These are phyloP conservation scores for Cladosporium sp. DNA, from an alignment of 2,329 filamentous ascomycete species.

Conservation along the genomic window DNA sequence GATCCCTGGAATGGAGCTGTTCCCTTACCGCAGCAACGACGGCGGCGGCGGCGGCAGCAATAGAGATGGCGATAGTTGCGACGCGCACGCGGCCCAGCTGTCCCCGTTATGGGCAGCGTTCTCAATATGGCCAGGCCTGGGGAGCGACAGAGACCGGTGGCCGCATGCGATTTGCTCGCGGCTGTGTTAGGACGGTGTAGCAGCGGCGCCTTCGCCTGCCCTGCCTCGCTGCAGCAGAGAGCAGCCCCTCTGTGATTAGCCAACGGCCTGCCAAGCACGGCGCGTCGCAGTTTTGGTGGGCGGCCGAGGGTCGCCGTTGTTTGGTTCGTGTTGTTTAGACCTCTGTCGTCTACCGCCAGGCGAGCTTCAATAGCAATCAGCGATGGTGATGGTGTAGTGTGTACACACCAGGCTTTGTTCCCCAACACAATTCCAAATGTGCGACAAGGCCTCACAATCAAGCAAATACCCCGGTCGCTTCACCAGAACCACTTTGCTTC, in stretches of 20 bases:
- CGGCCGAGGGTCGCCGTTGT: background rate
- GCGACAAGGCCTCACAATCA: background rate
- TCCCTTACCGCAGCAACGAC: slow-evolving; percentile 6
- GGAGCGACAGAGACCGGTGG: background rate
- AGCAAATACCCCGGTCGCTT: background rate
- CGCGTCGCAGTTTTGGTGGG: background rate
- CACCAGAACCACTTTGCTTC: background rate
- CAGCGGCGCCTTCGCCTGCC: background rate
- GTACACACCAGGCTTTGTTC: background rate
- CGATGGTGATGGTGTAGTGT: background rate
- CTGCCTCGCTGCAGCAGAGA: background rate
- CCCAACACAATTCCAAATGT: background rate
- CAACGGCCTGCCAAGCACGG: background rate
- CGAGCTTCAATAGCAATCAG: background rate
- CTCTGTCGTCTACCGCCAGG: background rate
- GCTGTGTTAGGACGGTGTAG: slow-evolving; percentile 12
- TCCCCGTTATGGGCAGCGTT: slow-evolving; percentile 9
- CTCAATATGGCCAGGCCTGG: slow-evolving; percentile 5
- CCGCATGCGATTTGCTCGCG: slow-evolving; percentile 8
- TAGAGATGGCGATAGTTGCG: background rate
- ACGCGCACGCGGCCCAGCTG: slow-evolving; percentile 6
- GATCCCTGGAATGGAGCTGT: slow-evolving; percentile 11
- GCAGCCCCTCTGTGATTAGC: background rate
- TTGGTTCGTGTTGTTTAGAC: background rate
- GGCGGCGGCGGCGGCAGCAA: background rate